phyloP scores from a whole-genome alignment of 768 basidiomycete species.

The Tylopilus rubrobrunneus region DNA sequence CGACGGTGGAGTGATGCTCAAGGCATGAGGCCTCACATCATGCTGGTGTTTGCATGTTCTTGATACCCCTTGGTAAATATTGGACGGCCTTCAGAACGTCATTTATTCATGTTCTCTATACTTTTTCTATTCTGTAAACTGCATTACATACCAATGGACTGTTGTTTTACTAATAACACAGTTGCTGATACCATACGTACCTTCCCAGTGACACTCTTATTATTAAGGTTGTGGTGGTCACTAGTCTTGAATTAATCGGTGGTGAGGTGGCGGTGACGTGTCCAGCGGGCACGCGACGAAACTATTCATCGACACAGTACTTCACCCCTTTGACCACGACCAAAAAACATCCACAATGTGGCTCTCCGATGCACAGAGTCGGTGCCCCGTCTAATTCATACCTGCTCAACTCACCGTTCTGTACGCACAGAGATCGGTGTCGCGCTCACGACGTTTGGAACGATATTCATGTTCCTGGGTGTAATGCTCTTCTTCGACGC shows the following conservation, averaged over 20 bases:
- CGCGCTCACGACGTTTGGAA: constrained; percentile 92
- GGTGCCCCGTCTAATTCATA: constrained; percentile 1
- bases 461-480: constrained; percentile 93
- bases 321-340: constrained; percentile 3
- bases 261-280: constrained; percentile 24
- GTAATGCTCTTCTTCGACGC: constrained; percentile 97
- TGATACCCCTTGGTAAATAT: constrained; percentile 20
- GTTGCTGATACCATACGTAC: constrained; percentile 8
- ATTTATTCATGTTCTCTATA: constrained; percentile 25
- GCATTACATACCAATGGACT: constrained; percentile 16
- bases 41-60: constrained; percentile 2
- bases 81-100: constrained; percentile 11
- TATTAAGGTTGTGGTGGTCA: too few relatives aligned
- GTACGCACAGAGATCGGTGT: constrained; percentile 83
- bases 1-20: constrained; percentile 4
- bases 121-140: constrained; percentile 22
- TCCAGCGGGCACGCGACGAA: constrained; percentile 7
- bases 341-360: constrained; percentile 35
- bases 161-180: constrained; percentile 9
- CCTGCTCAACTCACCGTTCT: background rate
- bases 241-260: background rate
- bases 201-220: background rate
- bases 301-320: background rate
- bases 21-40: background rate
- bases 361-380: constrained; percentile 52